These are phyloP conservation scores for Aspergillus niger DNA, from an alignment of 2,329 filamentous ascomycete species.

Conservation along the genomic window DNA sequence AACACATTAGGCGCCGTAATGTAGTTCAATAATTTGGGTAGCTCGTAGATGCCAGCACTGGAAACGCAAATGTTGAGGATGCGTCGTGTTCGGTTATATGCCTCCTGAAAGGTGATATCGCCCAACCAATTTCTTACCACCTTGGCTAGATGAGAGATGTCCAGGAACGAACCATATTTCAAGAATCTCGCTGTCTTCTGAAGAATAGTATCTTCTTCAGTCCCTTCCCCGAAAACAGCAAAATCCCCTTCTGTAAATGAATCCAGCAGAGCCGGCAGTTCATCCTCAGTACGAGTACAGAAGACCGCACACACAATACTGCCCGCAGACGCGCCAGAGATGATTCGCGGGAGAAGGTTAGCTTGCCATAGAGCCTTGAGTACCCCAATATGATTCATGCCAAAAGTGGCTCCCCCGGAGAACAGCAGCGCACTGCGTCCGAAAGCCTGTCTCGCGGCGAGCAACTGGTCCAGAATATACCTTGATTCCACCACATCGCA, in stretches of 20 bases:
- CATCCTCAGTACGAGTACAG: slow-evolving; percentile 75
- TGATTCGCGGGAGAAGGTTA: slow-evolving; percentile 76
- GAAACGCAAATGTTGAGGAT: slow-evolving; percentile 95
- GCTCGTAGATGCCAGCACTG: slow-evolving; percentile 80
- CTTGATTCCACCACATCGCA: slow-evolving; percentile 60
- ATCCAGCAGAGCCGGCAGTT: slow-evolving; percentile 69
- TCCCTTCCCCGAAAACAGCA: slow-evolving; percentile 71
- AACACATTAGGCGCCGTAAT: slow-evolving; percentile 91
- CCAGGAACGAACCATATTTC: slow-evolving; percentile 81
- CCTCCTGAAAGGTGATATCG: slow-evolving; percentile 92
- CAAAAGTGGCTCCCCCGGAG: slow-evolving; percentile 84
- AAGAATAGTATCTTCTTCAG: slow-evolving; percentile 62
- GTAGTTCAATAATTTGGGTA: slow-evolving; percentile 86
- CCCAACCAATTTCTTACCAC: slow-evolving; percentile 82
- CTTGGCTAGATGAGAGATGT: slow-evolving; percentile 76
- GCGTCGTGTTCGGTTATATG: slow-evolving; percentile 88
- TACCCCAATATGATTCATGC: slow-evolving; percentile 89
- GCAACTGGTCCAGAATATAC: slow-evolving; percentile 66
- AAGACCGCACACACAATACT: slow-evolving; percentile 82
- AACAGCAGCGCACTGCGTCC: slow-evolving; percentile 81
- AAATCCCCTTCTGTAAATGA: slow-evolving; percentile 79
- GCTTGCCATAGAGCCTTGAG: slow-evolving; percentile 77
- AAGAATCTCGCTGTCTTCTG: slow-evolving; percentile 71
- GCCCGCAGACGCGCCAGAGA: slow-evolving; percentile 83
- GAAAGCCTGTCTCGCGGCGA: slow-evolving; percentile 75